Percentiles rank a stretch among this genome's conserved stretches.
Conservation (phyloP, 768 basidiomycete genomes). For the Rhodotorula diobovata region DNA sequence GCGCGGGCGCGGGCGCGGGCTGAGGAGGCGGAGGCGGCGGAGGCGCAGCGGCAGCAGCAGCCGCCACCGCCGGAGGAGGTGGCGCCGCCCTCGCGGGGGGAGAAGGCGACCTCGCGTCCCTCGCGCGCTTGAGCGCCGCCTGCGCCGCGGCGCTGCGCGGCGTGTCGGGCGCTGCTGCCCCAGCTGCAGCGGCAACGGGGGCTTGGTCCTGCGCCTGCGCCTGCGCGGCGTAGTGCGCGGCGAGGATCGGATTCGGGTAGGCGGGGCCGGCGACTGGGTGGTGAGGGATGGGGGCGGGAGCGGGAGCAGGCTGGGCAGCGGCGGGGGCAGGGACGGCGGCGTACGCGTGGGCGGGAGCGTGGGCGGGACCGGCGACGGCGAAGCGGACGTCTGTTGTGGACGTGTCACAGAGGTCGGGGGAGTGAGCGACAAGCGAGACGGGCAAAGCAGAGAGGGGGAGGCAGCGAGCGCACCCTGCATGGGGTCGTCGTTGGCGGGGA, state of each 20-base stretch:
- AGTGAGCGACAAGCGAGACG: neutral
- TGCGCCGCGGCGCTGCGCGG: neutral
- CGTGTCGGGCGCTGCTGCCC: neutral
- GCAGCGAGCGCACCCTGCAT: constrained; percentile 9
- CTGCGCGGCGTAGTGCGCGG: neutral
- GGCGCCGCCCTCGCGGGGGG: too few relatives aligned
- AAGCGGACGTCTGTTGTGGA: constrained; percentile 4
- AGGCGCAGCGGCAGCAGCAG: neutral
- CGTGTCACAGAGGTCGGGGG: neutral
- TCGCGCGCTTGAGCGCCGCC: neutral
- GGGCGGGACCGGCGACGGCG: too few relatives aligned
- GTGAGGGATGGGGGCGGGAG: neutral
- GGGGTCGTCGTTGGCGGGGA: neutral
- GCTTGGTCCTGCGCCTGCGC: neutral
- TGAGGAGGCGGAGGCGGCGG: neutral
- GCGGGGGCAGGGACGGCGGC: neutral
- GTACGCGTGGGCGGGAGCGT: neutral
- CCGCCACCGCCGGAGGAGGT: too few relatives aligned
- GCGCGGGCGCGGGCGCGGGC: neutral
- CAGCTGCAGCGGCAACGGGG: neutral
- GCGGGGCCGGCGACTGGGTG: constrained; percentile 2
- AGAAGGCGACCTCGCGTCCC: neutral
- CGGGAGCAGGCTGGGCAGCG: neutral
- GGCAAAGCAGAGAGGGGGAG: neutral
- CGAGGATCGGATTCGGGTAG: neutral